Conservation (phyloP, 129 eudicot genomes). For the Helichrysum umbraculigerum region DNA sequence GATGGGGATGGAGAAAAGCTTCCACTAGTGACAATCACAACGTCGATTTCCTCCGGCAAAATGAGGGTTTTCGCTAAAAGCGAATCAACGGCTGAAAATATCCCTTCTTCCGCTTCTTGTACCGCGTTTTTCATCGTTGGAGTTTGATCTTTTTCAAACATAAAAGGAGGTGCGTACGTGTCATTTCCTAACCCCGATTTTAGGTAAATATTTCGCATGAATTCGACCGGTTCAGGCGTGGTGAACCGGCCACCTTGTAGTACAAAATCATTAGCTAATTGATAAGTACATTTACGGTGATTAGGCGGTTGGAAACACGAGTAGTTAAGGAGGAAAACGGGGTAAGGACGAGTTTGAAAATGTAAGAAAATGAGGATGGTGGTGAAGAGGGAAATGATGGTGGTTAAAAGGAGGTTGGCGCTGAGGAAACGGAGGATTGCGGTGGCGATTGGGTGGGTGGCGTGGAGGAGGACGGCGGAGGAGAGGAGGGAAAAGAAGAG, state of each 20-base stretch:
- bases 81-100: constrained; percentile 53
- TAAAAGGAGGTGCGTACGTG: constrained; percentile 75
- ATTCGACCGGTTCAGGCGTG: constrained; percentile 33
- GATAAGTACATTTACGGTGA: constrained; percentile 42
- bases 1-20: constrained; percentile 74
- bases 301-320: constrained; percentile 70
- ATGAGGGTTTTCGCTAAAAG: constrained; percentile 48
- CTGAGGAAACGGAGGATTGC: constrained; percentile 40
- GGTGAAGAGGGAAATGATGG: constrained; percentile 20
- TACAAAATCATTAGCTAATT: constrained; percentile 38
- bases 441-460: constrained; percentile 38
- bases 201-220: constrained; percentile 54
- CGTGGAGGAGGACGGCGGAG: constrained; percentile 51
- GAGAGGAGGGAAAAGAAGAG: constrained; percentile 49
- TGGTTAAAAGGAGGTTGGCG: constrained; percentile 36
- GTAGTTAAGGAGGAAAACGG: constrained; percentile 64
- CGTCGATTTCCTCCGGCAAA: constrained; percentile 40
- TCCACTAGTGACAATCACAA: constrained; percentile 61
- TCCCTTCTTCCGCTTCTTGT: constrained; percentile 70
- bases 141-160: constrained; percentile 37
- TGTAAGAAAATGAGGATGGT: constrained; percentile 34
- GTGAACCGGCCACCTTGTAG: constrained; percentile 26
- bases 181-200: constrained; percentile 75
- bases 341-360: constrained; percentile 39
- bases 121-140: constrained; percentile 44